Conservation (phyloP, 208 protist species). For the Wallacemonas sp. region DNA sequence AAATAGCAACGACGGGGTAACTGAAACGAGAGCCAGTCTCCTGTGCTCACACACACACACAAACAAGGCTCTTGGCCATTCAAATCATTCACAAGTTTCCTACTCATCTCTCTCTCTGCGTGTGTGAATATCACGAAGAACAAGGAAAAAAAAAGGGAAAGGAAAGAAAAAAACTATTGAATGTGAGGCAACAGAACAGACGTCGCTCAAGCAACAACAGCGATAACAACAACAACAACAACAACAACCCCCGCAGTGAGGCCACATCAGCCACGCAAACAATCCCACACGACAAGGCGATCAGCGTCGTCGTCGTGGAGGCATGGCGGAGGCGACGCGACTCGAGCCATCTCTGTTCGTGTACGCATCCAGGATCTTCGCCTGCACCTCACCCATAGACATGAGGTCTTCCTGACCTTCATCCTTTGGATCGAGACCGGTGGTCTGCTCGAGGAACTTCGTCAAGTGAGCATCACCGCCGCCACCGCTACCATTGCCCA, state of each 20-base stretch:
- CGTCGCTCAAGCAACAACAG: no score
- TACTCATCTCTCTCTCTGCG: no score
- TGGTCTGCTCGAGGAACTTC: slow-evolving; percentile 65
- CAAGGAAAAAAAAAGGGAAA: slow-evolving; percentile 12
- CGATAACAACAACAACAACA: no score
- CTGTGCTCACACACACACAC: neutral
- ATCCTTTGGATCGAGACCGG: slow-evolving; percentile 43
- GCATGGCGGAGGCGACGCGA: neutral
- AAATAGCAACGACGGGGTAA: neutral
- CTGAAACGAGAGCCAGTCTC: neutral
- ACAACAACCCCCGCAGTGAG: no score
- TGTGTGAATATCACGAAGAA: no score
- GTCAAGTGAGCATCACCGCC: slow-evolving; percentile 34
- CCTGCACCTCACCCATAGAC: slow-evolving; percentile 50
- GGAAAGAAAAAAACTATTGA: slow-evolving; percentile 11
- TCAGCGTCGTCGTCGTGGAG: neutral
- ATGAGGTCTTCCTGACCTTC: slow-evolving; percentile 25
- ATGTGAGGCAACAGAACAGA: no score
- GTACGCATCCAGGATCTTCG: slow-evolving; percentile 39
- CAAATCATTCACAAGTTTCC: no score
- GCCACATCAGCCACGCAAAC: no score
- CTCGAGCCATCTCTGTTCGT: slow-evolving; percentile 16
- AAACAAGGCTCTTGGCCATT: no score
- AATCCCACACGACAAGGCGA: no score
- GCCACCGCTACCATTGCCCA: slow-evolving; percentile 9